Base-by-base conservation (phyloP, 2,329 filamentous ascomycete genomes). In the Pseudonectria foliicola region DNA sequence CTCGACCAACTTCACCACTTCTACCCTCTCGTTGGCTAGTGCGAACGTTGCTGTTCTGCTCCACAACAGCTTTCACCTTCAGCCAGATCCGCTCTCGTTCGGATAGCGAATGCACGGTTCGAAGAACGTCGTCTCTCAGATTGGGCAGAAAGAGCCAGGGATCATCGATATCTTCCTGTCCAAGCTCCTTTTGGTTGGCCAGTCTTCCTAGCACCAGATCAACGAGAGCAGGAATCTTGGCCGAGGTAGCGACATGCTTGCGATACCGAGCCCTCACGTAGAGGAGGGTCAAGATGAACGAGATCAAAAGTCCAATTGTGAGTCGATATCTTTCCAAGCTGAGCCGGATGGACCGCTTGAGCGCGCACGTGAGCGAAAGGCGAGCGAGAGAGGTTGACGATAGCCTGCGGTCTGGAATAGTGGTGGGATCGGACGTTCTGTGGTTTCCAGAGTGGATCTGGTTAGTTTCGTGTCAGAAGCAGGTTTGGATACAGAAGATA, bases 41-140 rank as follows among this genome's bases (percentile, higher is more conserved):
- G 27, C 92, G 75, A 12, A 98, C 83, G 54, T 98, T 98, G 40
- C 85, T 84, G 59, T 98, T 98, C 60, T 81, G 80, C 62, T 98
- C 92, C 1, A 98, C 89, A 34, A 96, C 82, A 33, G 71, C 76
- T 47, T 79, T 75, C 13, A 98, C 92, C 32, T 78, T 77, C 44
- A 79, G 73, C 92, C 93, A 98, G 33, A 98, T 68, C 37, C 77
- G 75, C 54, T 92, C 83, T 25, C 92, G 74, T 49, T 88, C 77
- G 7, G 72, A 70, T 13, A 89, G 71, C 4, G 76, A 82, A 57
- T 95, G 86, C 42, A 94, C 80, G 18, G 82, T 77, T 13, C 90
- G 73, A 26, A 98, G 69, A 3, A 98, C 82, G 54, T 96, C 90
- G 54, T 98, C 92, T 40, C 92, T 74, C 35, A 98, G 67, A 56